Evolutionary conservation across 2,329 filamentous ascomycete genomes (phyloP).

Genomic region (Capronia epimyces): DNA sequence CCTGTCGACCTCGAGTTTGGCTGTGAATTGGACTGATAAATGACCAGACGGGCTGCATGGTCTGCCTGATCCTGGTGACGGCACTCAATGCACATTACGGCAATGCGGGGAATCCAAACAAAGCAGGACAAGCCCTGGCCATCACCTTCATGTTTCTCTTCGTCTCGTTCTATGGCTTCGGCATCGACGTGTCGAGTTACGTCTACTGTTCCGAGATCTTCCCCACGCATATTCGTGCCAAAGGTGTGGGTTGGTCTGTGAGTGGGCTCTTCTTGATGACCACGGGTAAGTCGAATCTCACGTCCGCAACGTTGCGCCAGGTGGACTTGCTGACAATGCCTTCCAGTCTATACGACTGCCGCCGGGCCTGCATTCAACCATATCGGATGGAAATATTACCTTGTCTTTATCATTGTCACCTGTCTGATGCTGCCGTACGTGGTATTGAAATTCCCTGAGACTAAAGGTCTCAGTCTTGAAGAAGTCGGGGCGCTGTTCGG

Average conservation of each 20-base stretch:
- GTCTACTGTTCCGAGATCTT: conserved; percentile 13
- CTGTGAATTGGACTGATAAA: no score
- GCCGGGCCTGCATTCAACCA: conserved; percentile 27
- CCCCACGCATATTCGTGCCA: background rate
- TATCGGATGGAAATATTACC: conserved; percentile 33
- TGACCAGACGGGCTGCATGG: no score
- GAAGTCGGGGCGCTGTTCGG: no score
- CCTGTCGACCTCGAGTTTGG: no score
- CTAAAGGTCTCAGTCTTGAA: no score
- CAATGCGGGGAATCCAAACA: no score
- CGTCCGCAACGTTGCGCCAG: no score
- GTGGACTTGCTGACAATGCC: no score
- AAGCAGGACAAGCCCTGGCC: no score
- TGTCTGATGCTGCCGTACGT: background rate
- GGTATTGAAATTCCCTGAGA: background rate
- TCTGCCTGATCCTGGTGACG: no score
- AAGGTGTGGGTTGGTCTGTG: background rate
- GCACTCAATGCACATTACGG: no score
- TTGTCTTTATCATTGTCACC: conserved; percentile 23
- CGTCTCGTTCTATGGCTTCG: conserved; percentile 37
- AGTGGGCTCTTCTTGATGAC: background rate
- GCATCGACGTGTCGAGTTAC: conserved; percentile 2
- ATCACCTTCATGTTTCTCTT: conserved; percentile 35
- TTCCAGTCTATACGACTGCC: no score
- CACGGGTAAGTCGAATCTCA: background rate